Evolutionary conservation across 768 basidiomycete species (phyloP), one percentile per base, ranked within the genome.

Genomic region (Psilocybe tampanensis): DNA sequence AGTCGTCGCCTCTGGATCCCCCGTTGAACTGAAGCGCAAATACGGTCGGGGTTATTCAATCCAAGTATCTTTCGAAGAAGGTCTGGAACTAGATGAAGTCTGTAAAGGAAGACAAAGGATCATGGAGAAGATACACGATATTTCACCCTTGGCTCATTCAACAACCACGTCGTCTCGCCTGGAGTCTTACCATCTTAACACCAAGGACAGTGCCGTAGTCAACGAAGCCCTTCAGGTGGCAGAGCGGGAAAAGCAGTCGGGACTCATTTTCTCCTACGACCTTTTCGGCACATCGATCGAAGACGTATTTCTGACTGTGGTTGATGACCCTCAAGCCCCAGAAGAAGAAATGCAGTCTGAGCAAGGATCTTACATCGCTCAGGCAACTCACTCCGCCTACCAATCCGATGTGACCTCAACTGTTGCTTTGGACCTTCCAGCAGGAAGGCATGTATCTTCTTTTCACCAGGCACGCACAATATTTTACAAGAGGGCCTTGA

Each of bases 251-350:
- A 74, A 72, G 41, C 60, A 53, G 8, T 58, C 60, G 0, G 74
- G 76, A 34, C 56, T 66, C 8, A 73, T 90, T 42, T 63, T 65
- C 0, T 84, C 83, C 0, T 89, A 87, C 64, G 86, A 91, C 53
- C 77, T 91, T 23, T 70, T 88, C 22, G 86, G 88, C 11, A 87
- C 90, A 0, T 83, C 89, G 8, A 86, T 93, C 34, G 91, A 93
- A 68, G 89, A 92, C 56, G 89, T 93, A 43, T 93, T 93, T 74
- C 76, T 93, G 19, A 78, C 81, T 42, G 71, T 93, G n/a, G 90
- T 92, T 88, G 70, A 71, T 44, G 74, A 78, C 13, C 72, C 79
- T 22, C 33, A 36, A 26, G 17, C 19, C 19, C 9, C 36, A 5
- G 26, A 23, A 29, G 29, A 29, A 22, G 42, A 52, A 29, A 8